Base-by-base conservation (phyloP, 2,329 filamentous ascomycete species). In the Apiospora malaysiana region DNA sequence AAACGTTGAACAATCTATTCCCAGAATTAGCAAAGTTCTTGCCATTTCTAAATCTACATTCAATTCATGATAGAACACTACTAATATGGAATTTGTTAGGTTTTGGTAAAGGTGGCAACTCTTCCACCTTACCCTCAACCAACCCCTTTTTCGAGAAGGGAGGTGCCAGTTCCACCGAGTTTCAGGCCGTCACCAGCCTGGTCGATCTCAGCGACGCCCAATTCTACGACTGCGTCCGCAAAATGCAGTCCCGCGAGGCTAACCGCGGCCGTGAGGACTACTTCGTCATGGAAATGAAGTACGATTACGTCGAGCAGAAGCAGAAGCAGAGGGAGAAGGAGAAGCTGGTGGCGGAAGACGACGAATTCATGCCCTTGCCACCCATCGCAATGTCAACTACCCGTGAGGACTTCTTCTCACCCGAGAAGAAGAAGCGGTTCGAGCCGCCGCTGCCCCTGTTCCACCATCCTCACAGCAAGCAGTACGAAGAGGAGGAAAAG, bases 181-280 rank as follows among this genome's bases (percentile, higher is more conserved):
- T 63, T 32, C 56, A 63, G 32, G 56, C 56, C 32, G 21, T 63
- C 56, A 63, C 56, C 32, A 40, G 56, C 27, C 32, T 63, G 27
- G 56, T 32, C 18, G 56, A 63, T n/a, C 56, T 63, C 18, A 63
- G 18, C 56, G 56, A 63, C 56, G 27, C 27, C 21, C 32, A 63
- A 18, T 63, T 63, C 32, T 32, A 40, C 32, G 56, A 63, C 21
- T 63, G 32, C 18, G 18, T 63, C 3, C 56, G 56, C 56, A 63
- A 63, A 21, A 18, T 63, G 18, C 18, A 63, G 56, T 23, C 56
- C 8, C 56, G 56, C 32, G 56, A 63, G 56, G 27, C 25, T 16
- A 21, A 6, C 32, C 56, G 32, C 18, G 56, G 27, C 18, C 56
- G 37, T 32, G 56, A 63, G 4, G 56, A 63, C 27, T 63, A 63